Percentiles rank a stretch among this genome's conserved stretches.
These are phyloP conservation scores for Eragrostis nindensis DNA, from an alignment of 176 grass and related monocot genomes.

Conservation along the genomic window DNA sequence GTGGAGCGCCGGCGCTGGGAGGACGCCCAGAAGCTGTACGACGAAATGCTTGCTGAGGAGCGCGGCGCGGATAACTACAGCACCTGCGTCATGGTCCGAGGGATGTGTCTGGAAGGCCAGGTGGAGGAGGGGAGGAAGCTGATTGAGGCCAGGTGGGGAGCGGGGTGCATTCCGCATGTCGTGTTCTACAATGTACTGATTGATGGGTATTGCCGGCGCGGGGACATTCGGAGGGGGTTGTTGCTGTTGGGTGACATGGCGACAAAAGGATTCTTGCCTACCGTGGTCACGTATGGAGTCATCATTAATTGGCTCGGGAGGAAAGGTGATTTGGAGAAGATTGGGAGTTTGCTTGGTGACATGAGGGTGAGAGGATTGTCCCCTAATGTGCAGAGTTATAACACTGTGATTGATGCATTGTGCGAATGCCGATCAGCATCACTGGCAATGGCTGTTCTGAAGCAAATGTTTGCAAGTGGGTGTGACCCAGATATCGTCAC, in stretches of 20 bases:
- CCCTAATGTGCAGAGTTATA: slow-evolving; percentile 76
- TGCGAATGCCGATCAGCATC: slow-evolving; percentile 54
- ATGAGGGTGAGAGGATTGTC: slow-evolving; percentile 60
- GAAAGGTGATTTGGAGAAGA: slow-evolving; percentile 56
- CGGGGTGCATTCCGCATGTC: slow-evolving; percentile 51
- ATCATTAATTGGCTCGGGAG: slow-evolving; percentile 65
- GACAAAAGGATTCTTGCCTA: slow-evolving; percentile 67
- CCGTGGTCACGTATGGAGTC: slow-evolving; percentile 61
- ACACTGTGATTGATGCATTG: slow-evolving; percentile 57
- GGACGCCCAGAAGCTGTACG: slow-evolving; percentile 55
- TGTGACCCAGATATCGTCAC: slow-evolving; percentile 61
- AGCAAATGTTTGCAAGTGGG: slow-evolving; percentile 62
- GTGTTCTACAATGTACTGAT: slow-evolving; percentile 81
- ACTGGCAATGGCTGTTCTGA: slow-evolving; percentile 59
- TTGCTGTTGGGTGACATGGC: slow-evolving; percentile 68
- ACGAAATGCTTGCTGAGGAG: slow-evolving; percentile 64
- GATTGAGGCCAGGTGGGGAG: slow-evolving; percentile 81
- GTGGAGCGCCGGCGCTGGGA: slow-evolving; percentile 46
- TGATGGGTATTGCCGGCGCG: slow-evolving; percentile 63
- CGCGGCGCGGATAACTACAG: slow-evolving; percentile 59
- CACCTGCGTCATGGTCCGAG: slow-evolving; percentile 67
- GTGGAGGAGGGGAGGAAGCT: slow-evolving; percentile 69
- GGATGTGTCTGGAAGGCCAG: slow-evolving; percentile 65
- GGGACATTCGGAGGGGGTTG: slow-evolving; percentile 50
- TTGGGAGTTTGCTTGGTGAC: slow-evolving; percentile 52